Percentiles rank a stretch among this genome's conserved stretches.
Conservation (phyloP, 2,329 filamentous ascomycete species). For the Fusarium algeriense region DNA sequence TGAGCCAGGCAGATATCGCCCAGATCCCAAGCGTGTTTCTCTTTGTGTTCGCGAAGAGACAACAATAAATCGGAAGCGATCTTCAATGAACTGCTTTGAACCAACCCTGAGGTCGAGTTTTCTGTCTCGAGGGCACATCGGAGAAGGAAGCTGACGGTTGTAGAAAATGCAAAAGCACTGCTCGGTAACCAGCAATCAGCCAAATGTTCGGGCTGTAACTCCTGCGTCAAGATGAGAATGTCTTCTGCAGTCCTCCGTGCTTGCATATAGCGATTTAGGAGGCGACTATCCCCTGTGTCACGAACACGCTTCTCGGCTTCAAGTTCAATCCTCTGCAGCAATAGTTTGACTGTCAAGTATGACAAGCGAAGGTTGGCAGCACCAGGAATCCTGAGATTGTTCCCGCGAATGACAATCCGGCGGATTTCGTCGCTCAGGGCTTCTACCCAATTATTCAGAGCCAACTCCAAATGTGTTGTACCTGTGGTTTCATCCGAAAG, state of each 20-base stretch:
- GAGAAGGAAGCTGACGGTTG: slow-evolving; percentile 63
- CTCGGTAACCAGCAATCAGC: slow-evolving; percentile 64
- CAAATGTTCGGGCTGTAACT: slow-evolving; percentile 58
- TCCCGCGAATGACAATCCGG: slow-evolving; percentile 57
- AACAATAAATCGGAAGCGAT: slow-evolving; percentile 58
- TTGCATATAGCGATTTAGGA: slow-evolving; percentile 54
- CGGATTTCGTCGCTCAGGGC: slow-evolving; percentile 54
- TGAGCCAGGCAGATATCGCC: slow-evolving; percentile 63
- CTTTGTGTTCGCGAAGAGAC: slow-evolving; percentile 55
- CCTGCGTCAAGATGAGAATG: slow-evolving; percentile 61
- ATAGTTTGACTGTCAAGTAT: slow-evolving; percentile 61
- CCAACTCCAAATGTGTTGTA: slow-evolving; percentile 53
- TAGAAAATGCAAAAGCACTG: slow-evolving; percentile 61
- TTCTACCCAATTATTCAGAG: slow-evolving; percentile 60
- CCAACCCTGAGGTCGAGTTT: slow-evolving; percentile 51
- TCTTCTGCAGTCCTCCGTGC: slow-evolving; percentile 61
- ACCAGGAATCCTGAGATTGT: slow-evolving; percentile 56
- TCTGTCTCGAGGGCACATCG: slow-evolving; percentile 61
- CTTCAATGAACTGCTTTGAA: slow-evolving; percentile 55
- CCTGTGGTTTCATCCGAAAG: slow-evolving; percentile 43
- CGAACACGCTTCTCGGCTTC: slow-evolving; percentile 54
- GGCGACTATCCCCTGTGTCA: slow-evolving; percentile 33
- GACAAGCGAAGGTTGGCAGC: slow-evolving; percentile 64
- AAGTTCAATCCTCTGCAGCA: slow-evolving; percentile 61
- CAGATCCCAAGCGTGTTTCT: slow-evolving; percentile 61